Evolutionary conservation across 768 basidiomycete genomes (phyloP).

Genomic region (Pleurotus ostreatus): DNA sequence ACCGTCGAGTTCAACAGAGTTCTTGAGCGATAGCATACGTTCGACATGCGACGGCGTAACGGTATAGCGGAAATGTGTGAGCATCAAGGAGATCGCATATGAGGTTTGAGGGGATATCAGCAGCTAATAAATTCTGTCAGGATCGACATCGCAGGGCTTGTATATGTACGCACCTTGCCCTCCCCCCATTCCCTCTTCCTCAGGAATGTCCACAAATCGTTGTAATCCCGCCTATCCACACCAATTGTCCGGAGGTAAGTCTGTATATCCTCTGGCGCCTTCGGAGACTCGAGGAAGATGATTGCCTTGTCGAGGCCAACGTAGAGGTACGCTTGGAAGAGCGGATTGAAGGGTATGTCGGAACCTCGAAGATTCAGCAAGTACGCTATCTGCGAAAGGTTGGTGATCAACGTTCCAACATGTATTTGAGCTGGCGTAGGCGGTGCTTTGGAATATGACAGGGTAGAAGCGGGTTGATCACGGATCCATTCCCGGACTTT

Average conservation of each 20-base stretch:
- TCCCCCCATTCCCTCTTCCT: slow-evolving; percentile 72
- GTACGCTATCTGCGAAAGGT: slow-evolving; percentile 78
- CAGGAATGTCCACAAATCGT: slow-evolving; percentile 76
- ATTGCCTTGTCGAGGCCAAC: slow-evolving; percentile 57
- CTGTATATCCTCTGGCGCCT: slow-evolving; percentile 55
- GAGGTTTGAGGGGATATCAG: slow-evolving; percentile 72
- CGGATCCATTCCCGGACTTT: slow-evolving; percentile 70
- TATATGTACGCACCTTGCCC: slow-evolving; percentile 51
- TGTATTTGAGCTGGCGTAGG: slow-evolving; percentile 62
- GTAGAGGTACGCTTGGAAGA: slow-evolving; percentile 86
- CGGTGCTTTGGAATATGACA: slow-evolving; percentile 58
- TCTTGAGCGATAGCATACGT: slow-evolving; percentile 84
- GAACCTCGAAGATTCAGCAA: slow-evolving; percentile 84
- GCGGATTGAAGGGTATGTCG: slow-evolving; percentile 89
- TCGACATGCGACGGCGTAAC: slow-evolving; percentile 69
- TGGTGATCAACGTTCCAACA: slow-evolving; percentile 63
- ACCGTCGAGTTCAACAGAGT: slow-evolving; percentile 79
- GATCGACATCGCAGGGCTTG: no score
- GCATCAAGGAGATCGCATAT: slow-evolving; percentile 81
- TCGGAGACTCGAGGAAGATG: slow-evolving; percentile 73
- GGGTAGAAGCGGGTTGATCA: slow-evolving; percentile 51
- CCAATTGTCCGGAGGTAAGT: slow-evolving; percentile 54
- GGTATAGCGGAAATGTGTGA: slow-evolving; percentile 80
- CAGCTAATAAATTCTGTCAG: slow-evolving; percentile 30
- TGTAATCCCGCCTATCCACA: slow-evolving; percentile 64